Evolutionary conservation across 495 filamentous ascomycete genomes (phyloP).

Genomic region (Halenospora varia): DNA sequence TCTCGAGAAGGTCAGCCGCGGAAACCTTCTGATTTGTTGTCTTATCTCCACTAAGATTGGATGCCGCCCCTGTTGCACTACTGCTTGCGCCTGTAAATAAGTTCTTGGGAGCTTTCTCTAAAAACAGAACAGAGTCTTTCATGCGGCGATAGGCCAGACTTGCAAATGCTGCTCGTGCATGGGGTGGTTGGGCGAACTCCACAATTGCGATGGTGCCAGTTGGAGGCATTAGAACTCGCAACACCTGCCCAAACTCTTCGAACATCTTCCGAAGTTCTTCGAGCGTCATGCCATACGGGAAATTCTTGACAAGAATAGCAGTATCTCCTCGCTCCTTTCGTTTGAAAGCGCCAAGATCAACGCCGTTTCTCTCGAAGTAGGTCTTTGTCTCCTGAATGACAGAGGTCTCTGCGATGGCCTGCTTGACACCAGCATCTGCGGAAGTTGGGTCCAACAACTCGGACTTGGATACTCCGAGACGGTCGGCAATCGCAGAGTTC

Average conservation of each 20-base stretch:
- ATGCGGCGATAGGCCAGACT: constrained; percentile 82
- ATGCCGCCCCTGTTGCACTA: constrained; percentile 5
- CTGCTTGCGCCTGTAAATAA: constrained; percentile 55
- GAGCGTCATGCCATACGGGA: constrained; percentile 71
- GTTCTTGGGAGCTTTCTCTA: constrained; percentile 88
- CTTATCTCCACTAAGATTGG: constrained; percentile 23
- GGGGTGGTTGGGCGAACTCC: constrained; percentile 71
- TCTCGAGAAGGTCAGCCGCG: constrained; percentile 47
- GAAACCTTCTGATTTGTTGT: constrained; percentile 30
- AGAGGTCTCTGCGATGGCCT: constrained; percentile 94
- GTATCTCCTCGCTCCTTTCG: constrained; percentile 76
- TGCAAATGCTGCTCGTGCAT: constrained; percentile 77
- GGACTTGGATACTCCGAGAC: constrained; percentile 81
- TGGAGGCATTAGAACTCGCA: constrained; percentile 83
- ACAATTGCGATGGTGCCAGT: constrained; percentile 90
- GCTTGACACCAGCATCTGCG: constrained; percentile 88
- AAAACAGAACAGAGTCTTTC: constrained; percentile 85
- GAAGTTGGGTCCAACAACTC: constrained; percentile 92
- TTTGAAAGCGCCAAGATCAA: constrained; percentile 89
- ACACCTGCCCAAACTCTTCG: constrained; percentile 68
- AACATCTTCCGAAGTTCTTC: constrained; percentile 65
- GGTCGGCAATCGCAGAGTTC: constrained; percentile 82
- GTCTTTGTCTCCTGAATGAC: constrained; percentile 93
- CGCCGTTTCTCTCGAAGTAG: constrained; percentile 81
- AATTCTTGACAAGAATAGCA: constrained; percentile 92